A percentile compares a stretch with the other conserved stretches of the same genome.
Conservation (phyloP, 148 eudicot genomes). For the Rhododendron henanense region DNA sequence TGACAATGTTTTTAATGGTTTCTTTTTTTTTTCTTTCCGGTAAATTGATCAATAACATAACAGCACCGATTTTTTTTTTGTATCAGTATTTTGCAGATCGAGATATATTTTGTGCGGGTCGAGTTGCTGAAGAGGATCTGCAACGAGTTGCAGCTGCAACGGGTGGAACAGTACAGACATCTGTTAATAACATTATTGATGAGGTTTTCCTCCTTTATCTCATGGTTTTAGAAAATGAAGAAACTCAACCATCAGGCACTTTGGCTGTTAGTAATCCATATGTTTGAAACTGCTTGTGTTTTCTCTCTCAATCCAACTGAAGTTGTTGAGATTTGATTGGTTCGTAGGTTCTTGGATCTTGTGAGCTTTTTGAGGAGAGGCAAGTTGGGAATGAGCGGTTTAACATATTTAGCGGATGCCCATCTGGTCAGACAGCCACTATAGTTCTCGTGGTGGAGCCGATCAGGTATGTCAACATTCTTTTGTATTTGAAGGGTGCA, state of each 20-base stretch:
- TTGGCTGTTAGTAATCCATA: not conserved
- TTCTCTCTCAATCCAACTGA: not conserved
- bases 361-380: slow-evolving; percentile 89
- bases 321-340: slow-evolving; percentile 5
- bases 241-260: not conserved
- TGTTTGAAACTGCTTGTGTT: not conserved
- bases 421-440: slow-evolving; percentile 90
- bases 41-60: not conserved
- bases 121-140: slow-evolving; percentile 93
- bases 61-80: not conserved
- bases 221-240: not conserved
- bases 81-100: slow-evolving; percentile 97
- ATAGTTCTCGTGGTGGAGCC: slow-evolving; percentile 99
- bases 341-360: slow-evolving; percentile 80
- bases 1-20: not conserved
- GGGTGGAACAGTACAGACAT: slow-evolving; percentile 96
- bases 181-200: slow-evolving; percentile 89
- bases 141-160: slow-evolving; percentile 98
- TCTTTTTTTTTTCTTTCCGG: not conserved
- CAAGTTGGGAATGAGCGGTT: slow-evolving; percentile 99
- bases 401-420: slow-evolving; percentile 95
- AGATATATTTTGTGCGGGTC: slow-evolving; percentile 98
- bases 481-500: not conserved
- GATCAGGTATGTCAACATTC: slow-evolving; percentile 61
- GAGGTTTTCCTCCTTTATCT: slow-evolving; percentile 51